phyloP scores from a whole-genome alignment of 2,329 filamentous ascomycete genomes.

The Fusarium siculi region DNA sequence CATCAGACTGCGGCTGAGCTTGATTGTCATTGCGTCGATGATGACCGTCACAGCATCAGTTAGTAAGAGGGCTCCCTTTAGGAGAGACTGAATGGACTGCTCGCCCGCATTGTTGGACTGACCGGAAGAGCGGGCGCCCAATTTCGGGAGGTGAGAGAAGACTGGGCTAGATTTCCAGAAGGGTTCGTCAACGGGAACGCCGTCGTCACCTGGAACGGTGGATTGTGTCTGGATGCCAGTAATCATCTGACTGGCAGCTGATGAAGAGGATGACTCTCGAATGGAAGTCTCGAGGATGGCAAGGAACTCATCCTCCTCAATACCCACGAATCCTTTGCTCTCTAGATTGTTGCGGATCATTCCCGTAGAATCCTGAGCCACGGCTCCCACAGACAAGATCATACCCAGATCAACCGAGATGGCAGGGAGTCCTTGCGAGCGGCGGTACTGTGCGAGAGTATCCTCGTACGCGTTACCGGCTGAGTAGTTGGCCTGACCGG shows the following conservation, averaged over 20 bases:
- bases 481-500: neutral
- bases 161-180: neutral
- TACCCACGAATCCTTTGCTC: neutral
- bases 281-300: neutral
- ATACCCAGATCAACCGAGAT: neutral
- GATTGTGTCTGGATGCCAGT: neutral
- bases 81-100: neutral
- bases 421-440: neutral
- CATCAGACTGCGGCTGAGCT: neutral
- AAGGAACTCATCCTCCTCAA: neutral
- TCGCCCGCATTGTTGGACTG: neutral
- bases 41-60: neutral
- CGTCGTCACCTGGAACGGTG: neutral
- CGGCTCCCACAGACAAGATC: neutral
- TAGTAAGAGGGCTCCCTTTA: neutral
- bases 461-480: neutral
- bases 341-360: neutral
- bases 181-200: neutral
- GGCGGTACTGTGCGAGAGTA: neutral
- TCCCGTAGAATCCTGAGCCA: neutral
- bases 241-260: neutral
- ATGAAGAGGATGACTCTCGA: neutral
- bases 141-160: neutral
- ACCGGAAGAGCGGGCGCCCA: neutral
- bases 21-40: neutral